Evolutionary conservation across 1,139 yeast species (phyloP).

Genomic region (Yamadazyma dushanensis): DNA sequence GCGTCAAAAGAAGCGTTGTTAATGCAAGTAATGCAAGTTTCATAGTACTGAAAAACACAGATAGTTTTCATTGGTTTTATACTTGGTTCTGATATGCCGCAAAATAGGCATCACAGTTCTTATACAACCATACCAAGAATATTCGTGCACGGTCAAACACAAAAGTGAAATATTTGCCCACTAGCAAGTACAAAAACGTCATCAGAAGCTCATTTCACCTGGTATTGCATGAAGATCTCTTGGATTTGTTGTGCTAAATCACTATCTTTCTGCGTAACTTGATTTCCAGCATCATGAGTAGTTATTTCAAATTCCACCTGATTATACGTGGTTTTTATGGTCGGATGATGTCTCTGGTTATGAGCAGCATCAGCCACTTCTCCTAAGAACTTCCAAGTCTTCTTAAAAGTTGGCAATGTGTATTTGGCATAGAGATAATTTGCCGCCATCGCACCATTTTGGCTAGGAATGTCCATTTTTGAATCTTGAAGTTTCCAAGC

Average conservation of each 20-base stretch:
- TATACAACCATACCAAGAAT: too few species aligned
- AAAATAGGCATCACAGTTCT: too few species aligned
- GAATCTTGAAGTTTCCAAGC: too few species aligned
- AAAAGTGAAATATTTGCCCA: too few species aligned
- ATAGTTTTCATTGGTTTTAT: too few species aligned
- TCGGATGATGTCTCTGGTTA: conserved; percentile 70
- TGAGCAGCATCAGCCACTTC: conserved; percentile 63
- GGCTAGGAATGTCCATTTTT: too few species aligned
- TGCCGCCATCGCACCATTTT: too few species aligned
- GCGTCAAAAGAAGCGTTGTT: background rate
- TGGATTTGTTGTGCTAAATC: conserved; percentile 50
- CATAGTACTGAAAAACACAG: too few species aligned
- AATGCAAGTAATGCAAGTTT: background rate
- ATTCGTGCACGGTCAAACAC: too few species aligned
- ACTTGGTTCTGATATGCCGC: too few species aligned
- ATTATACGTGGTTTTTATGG: conserved; percentile 63
- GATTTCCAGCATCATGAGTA: conserved; percentile 65
- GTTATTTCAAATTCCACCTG: conserved; percentile 56
- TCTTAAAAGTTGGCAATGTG: conserved; percentile 51
- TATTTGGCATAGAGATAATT: conserved; percentile 29
- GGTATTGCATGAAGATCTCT: conserved; percentile 10
- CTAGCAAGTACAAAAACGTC: too few species aligned
- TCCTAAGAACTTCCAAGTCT: conserved; percentile 66
- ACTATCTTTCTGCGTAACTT: conserved; percentile 59
- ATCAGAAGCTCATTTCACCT: background rate